These are phyloP conservation scores for Carex littledalei DNA, from an alignment of 176 grass and related monocot genomes.

Conservation along the genomic window DNA sequence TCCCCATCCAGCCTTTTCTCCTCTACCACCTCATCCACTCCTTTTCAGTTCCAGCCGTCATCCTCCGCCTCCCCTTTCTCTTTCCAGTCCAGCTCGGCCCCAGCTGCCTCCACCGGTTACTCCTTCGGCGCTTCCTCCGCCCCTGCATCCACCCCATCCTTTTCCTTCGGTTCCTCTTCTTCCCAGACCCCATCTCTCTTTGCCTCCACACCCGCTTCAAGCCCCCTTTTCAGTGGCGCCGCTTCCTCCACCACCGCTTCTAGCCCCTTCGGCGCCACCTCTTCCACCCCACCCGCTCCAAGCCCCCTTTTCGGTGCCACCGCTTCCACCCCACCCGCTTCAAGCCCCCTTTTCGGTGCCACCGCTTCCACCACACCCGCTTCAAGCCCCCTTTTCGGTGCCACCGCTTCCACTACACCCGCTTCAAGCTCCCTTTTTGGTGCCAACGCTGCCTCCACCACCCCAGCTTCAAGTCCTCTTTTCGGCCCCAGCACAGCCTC, in stretches of 20 bases:
- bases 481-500: slow-evolving; percentile 24
- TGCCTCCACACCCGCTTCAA: slow-evolving; percentile 28
- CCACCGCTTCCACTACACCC: slow-evolving; percentile 24
- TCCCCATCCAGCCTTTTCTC: neutral
- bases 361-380: slow-evolving; percentile 25
- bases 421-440: slow-evolving; percentile 26
- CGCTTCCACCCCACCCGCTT: slow-evolving; percentile 20
- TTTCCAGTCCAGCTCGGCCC: slow-evolving; percentile 31
- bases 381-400: slow-evolving; percentile 21
- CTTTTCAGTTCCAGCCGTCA: slow-evolving; percentile 17
- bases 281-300: neutral
- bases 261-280: slow-evolving; percentile 21
- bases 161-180: slow-evolving; percentile 18
- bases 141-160: slow-evolving; percentile 25
- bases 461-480: slow-evolving; percentile 28
- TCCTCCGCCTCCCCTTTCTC: slow-evolving; percentile 34
- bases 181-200: slow-evolving; percentile 21
- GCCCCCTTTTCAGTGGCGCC: slow-evolving; percentile 20
- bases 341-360: slow-evolving; percentile 26
- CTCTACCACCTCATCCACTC: neutral
- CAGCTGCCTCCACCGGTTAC: slow-evolving; percentile 30
- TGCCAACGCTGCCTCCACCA: slow-evolving; percentile 30
- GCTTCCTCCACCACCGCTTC: slow-evolving; percentile 21
- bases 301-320: slow-evolving; percentile 25
- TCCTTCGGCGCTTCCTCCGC: slow-evolving; percentile 25